These are phyloP conservation scores for Ceratobasidium sp. DNA, from an alignment of 1,284 basidiomycete species.

Conservation along the genomic window DNA sequence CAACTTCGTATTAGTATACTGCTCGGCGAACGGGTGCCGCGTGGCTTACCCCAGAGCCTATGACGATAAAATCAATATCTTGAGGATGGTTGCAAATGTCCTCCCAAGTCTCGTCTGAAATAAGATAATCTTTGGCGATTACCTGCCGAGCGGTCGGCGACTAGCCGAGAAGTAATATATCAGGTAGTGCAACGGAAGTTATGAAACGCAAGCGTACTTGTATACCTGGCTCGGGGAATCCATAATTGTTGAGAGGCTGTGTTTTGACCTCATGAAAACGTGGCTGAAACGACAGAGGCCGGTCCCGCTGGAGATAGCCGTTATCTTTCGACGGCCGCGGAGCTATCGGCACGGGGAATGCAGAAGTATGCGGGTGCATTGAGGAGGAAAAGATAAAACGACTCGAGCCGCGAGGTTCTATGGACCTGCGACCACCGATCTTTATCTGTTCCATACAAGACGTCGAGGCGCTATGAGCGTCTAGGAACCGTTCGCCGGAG, in stretches of 20 bases:
- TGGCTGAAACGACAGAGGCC: slow-evolving; percentile 26
- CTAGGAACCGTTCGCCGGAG: background rate
- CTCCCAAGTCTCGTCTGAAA: slow-evolving; percentile 28
- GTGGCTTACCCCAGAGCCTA: slow-evolving; percentile 29
- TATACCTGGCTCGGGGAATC: slow-evolving; percentile 32
- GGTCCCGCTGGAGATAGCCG: slow-evolving; percentile 7
- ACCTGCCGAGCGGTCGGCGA: slow-evolving; percentile 27
- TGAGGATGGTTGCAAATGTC: slow-evolving; percentile 12
- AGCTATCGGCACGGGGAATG: background rate
- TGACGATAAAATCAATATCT: slow-evolving; percentile 29
- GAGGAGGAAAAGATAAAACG: background rate
- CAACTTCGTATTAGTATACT: background rate
- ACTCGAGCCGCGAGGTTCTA: background rate
- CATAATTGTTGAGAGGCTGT: slow-evolving; percentile 29
- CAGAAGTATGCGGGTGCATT: background rate
- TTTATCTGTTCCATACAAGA: background rate
- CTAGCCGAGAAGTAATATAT: background rate
- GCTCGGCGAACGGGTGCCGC: background rate
- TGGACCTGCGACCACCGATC: background rate
- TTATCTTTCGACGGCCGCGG: background rate
- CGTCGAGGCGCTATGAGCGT: background rate
- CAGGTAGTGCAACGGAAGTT: background rate
- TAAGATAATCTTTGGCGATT: slow-evolving; percentile 21
- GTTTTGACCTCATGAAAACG: background rate
- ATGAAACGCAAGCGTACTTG: background rate